Conservation (phyloP, 805 yeast genomes). For the Saturnispora sanitii region DNA sequence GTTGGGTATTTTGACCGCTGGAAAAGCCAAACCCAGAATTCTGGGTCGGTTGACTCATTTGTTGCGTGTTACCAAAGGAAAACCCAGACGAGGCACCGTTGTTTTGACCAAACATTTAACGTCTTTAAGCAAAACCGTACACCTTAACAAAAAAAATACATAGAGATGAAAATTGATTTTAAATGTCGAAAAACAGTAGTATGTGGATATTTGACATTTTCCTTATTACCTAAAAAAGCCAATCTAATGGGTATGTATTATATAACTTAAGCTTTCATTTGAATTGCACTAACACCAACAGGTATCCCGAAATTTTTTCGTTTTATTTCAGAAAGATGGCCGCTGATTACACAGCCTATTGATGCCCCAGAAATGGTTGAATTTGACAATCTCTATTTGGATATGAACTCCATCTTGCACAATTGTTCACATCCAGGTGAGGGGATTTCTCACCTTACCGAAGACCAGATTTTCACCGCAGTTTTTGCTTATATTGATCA, state of each 20-base stretch:
- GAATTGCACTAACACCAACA: slow-evolving; percentile 21
- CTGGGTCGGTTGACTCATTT: neutral
- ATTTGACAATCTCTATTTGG: slow-evolving; percentile 88
- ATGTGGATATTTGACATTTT: neutral
- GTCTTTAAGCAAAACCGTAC: neutral
- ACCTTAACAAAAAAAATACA: too few species aligned
- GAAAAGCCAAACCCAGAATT: neutral
- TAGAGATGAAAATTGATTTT: too few species aligned
- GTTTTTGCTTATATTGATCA: slow-evolving; percentile 93
- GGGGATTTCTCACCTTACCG: slow-evolving; percentile 53
- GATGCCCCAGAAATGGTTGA: slow-evolving; percentile 81
- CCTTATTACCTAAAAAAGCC: neutral
- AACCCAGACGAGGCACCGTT: neutral
- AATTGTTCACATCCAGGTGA: slow-evolving; percentile 86
- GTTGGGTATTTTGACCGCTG: slow-evolving; percentile 1
- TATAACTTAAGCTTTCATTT: neutral
- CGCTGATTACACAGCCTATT: slow-evolving; percentile 78
- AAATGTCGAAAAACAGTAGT: too few species aligned
- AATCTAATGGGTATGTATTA: slow-evolving; percentile 1
- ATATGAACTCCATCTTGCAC: slow-evolving; percentile 95
- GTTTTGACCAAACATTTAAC: slow-evolving; percentile 1
- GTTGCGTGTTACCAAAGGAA: neutral
- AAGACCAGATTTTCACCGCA: slow-evolving; percentile 87
- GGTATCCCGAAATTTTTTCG: slow-evolving; percentile 97
- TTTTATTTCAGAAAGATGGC: slow-evolving; percentile 98